Conservation (phyloP, 2,329 filamentous ascomycete species). For the Cercospora sp. region DNA sequence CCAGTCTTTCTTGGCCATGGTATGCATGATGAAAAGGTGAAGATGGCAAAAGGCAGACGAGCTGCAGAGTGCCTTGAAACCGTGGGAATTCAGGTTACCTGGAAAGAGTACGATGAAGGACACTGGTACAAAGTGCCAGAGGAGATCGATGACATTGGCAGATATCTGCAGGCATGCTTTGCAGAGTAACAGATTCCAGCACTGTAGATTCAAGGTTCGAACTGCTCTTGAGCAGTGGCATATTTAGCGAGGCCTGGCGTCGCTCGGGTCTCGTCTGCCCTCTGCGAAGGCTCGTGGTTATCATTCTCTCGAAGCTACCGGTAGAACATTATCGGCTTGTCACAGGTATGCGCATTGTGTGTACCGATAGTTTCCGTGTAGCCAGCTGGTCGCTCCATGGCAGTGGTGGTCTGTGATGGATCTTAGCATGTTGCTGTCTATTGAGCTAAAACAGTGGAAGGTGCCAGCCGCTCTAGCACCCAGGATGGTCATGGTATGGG, state of each 20-base stretch:
- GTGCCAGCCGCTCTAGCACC: neutral
- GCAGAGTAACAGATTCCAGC: neutral
- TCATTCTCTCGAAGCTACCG: too few relatives aligned
- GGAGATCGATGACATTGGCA: neutral
- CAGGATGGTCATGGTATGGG: neutral
- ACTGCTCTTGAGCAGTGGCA: neutral
- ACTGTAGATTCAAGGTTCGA: neutral
- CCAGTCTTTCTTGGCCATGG: neutral
- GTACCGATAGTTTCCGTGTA: too few relatives aligned
- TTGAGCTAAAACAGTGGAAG: neutral
- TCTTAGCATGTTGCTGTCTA: too few relatives aligned
- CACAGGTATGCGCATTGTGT: too few relatives aligned
- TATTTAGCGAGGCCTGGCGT: neutral
- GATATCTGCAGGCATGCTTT: neutral
- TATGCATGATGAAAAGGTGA: neutral
- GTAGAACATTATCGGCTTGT: too few relatives aligned
- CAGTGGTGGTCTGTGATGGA: too few relatives aligned
- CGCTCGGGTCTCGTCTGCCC: too few relatives aligned
- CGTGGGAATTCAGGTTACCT: neutral
- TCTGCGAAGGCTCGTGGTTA: too few relatives aligned
- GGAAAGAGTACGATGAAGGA: neutral
- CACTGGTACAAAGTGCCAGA: slow-evolving; percentile 1
- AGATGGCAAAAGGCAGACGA: neutral
- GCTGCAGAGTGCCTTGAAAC: neutral
- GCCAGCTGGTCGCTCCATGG: too few relatives aligned